Evolutionary conservation across 306 rosid species (phyloP), one percentile per base, ranked within the genome.

Genomic region (Hippophae rhamnoides): DNA sequence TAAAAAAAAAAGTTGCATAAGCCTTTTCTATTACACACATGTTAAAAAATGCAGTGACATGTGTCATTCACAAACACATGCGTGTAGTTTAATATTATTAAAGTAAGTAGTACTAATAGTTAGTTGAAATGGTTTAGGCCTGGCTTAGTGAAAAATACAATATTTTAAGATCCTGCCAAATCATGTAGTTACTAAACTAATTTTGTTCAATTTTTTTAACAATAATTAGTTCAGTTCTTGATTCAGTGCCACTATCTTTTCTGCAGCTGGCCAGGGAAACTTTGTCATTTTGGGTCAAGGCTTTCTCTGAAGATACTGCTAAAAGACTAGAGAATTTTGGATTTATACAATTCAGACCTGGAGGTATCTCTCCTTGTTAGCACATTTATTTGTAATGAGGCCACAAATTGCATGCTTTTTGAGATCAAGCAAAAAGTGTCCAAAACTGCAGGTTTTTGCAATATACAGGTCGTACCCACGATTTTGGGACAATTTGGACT

Each of bases 261-360:
- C 54, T 65, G 41, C 83, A 92, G 99, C 76, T 92, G 65, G 93
- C 99, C n/a, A 92, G 99, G 81, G 99, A 92, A 84, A 85, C 95
- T 54, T 61, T 92, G 76, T 88, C 96, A 52, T 92, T 92, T 73
- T 92, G 99, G 99, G 99, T 92, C 74, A 92, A 92, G 79, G 99
- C 99, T 40, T 92, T 92, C 81, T 85, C 96, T 52, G 99, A 88
- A 80, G 99, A 92, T 77, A 92, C 96, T 5, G 99, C 99, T 56
- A 92, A 88, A 81, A 82, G 99, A 71, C 81, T 92, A 70, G 99
- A 92, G 76, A 92, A 92, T 64, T 92, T 92, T 76, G 99, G 99
- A 72, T 92, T 92, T 78, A 92, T 92, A 79, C 95, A 85, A 81
- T 85, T 88, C 80, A 88, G 99, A 68, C 96, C 95, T 63, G 99